These are phyloP conservation scores for Periconia macrospinosa DNA, from an alignment of 2,329 filamentous ascomycete genomes.

Conservation along the genomic window DNA sequence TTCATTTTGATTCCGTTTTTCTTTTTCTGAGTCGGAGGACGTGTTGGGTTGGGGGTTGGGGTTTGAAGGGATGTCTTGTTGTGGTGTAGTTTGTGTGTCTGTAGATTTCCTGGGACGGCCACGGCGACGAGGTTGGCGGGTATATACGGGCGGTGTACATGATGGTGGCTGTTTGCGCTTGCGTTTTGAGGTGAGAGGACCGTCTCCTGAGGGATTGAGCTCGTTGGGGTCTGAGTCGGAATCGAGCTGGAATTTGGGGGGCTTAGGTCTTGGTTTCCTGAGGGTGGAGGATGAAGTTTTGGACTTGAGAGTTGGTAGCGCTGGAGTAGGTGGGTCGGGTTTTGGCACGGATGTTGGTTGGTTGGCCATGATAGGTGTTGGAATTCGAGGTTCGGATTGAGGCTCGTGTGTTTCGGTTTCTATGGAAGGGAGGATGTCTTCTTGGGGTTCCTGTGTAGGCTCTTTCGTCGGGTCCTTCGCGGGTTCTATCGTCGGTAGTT, in stretches of 20 bases:
- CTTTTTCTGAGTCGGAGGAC: slow-evolving; percentile 3
- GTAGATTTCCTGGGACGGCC: slow-evolving; percentile 6
- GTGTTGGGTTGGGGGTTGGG: slow-evolving; percentile 3
- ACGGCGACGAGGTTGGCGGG: slow-evolving; percentile 2
- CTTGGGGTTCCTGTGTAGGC: neutral
- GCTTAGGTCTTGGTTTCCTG: neutral
- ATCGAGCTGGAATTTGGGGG: slow-evolving; percentile 6
- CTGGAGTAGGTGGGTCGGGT: neutral
- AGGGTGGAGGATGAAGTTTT: neutral
- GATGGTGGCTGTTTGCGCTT: neutral
- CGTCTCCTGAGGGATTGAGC: slow-evolving; percentile 6
- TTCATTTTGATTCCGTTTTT: slow-evolving; percentile 3
- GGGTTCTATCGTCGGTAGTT: neutral
- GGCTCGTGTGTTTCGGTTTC: slow-evolving; percentile 10
- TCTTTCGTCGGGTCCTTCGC: neutral
- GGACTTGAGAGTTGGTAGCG: neutral
- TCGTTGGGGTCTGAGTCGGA: slow-evolving; percentile 5
- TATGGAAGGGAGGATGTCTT: slow-evolving; percentile 25
- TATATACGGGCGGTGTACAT: neutral
- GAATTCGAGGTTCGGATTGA: neutral
- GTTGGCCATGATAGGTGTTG: neutral
- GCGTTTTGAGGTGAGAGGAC: slow-evolving; percentile 1
- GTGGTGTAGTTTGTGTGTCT: neutral
- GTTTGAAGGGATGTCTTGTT: slow-evolving; percentile 1
- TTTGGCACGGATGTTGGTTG: neutral